These are phyloP conservation scores for Delonix regia DNA, from an alignment of 306 rosid genomes.

Conservation along the genomic window DNA sequence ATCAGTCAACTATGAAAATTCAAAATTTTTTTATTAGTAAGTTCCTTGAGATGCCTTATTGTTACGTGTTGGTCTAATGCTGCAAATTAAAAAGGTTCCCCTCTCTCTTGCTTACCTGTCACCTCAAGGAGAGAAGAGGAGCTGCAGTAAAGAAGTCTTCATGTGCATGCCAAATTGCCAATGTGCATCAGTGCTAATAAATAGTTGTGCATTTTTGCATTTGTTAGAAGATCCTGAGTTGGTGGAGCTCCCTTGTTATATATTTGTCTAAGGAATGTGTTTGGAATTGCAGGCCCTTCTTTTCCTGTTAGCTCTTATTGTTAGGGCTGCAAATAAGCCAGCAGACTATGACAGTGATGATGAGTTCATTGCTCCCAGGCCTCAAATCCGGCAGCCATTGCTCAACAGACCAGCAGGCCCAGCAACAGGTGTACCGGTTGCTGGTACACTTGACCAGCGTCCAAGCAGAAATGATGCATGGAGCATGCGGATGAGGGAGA, in stretches of 20 bases:
- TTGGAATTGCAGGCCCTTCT: slow-evolving; percentile 64
- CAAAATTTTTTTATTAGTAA: not conserved
- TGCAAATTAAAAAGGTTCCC: not conserved
- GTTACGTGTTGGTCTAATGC: not conserved
- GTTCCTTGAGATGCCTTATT: slow-evolving; percentile 14
- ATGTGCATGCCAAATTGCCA: not conserved
- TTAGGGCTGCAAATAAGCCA: slow-evolving; percentile 83
- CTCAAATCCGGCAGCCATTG: slow-evolving; percentile 82
- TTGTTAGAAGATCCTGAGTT: not conserved
- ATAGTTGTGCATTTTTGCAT: not conserved
- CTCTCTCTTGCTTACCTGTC: slow-evolving; percentile 14
- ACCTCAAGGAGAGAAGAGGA: not conserved
- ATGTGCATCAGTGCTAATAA: not conserved
- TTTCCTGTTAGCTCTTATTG: slow-evolving; percentile 82
- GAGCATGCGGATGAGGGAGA: slow-evolving; percentile 98
- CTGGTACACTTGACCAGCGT: slow-evolving; percentile 74
- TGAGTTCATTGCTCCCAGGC: slow-evolving; percentile 73
- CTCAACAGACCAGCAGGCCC: slow-evolving; percentile 71
- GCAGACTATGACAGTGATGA: slow-evolving; percentile 92
- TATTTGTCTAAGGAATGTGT: slow-evolving; percentile 26
- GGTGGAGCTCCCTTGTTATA: slow-evolving; percentile 15
- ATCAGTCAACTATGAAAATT: not conserved
- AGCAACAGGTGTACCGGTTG: slow-evolving; percentile 81
- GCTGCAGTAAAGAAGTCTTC: slow-evolving; percentile 23
- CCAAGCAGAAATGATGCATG: slow-evolving; percentile 92